Conservation (phyloP, 805 yeast species). For the Priceomyces castillae region DNA sequence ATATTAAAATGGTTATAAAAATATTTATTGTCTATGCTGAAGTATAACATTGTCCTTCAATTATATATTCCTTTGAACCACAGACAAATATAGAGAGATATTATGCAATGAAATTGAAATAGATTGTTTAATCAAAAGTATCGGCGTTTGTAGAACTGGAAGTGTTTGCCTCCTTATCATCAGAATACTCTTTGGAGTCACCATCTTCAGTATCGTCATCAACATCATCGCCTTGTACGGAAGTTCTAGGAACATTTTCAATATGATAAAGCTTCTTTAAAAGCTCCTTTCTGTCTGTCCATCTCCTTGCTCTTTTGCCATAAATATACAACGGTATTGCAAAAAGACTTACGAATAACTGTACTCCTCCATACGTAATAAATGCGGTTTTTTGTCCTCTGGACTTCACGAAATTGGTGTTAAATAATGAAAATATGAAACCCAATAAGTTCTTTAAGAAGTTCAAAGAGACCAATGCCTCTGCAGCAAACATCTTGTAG, state of each 20-base stretch:
- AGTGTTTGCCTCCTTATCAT: background rate
- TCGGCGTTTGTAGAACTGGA: background rate
- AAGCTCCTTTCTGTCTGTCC: constrained; percentile 49
- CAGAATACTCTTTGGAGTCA: background rate
- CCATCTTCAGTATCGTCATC: background rate
- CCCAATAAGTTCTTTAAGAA: constrained; percentile 54
- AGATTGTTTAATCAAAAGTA: background rate
- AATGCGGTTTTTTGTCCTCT: constrained; percentile 47
- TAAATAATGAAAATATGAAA: constrained; percentile 55
- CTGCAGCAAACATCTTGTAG: constrained; percentile 56
- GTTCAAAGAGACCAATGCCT: constrained; percentile 56
- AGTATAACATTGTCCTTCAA: too few relatives aligned
- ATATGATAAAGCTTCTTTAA: constrained; percentile 33
- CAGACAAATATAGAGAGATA: too few relatives aligned
- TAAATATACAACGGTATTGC: constrained; percentile 53
- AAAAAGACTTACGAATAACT: constrained; percentile 45
- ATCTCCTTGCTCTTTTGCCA: constrained; percentile 49
- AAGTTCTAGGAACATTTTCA: background rate
- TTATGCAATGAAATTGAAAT: background rate
- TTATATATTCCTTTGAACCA: too few relatives aligned
- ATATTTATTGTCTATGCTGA: background rate
- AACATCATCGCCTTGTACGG: background rate
- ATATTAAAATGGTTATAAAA: constrained; percentile 9
- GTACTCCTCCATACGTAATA: constrained; percentile 51
- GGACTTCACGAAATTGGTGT: constrained; percentile 41